phyloP scores from a whole-genome alignment of 106 monocot species.

The Phalaenopsis equestris region DNA sequence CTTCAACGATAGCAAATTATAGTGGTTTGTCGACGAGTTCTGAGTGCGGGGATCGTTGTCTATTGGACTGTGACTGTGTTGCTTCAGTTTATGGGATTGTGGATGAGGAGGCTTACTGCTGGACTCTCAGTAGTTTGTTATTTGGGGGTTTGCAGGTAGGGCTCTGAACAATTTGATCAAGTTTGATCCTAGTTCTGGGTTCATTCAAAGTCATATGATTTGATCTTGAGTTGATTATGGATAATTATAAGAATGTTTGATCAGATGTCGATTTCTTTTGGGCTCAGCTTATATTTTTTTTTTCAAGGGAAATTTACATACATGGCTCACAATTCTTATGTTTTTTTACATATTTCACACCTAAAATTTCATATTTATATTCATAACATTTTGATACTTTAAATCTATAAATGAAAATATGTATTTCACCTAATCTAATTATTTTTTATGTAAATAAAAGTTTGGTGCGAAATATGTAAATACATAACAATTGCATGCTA shows the following conservation, averaged over 20 bases:
- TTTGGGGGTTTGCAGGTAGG: slow-evolving; percentile 32
- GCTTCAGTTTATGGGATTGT: slow-evolving; percentile 23
- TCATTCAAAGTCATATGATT: neutral
- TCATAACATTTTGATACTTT: too few relatives aligned
- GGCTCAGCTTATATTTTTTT: neutral
- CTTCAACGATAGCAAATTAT: slow-evolving; percentile 25
- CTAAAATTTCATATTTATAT: too few relatives aligned
- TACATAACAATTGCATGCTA: too few relatives aligned
- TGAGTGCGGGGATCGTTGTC: slow-evolving; percentile 17
- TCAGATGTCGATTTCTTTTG: neutral
- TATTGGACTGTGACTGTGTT: slow-evolving; percentile 22
- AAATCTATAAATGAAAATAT: too few relatives aligned
- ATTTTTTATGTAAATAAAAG: too few relatives aligned
- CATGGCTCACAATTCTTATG: too few relatives aligned
- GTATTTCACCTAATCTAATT: too few relatives aligned
- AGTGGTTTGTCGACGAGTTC: slow-evolving; percentile 9
- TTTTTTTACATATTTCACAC: too few relatives aligned
- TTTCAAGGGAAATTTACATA: too few relatives aligned
- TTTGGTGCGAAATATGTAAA: too few relatives aligned
- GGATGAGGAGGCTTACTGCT: slow-evolving; percentile 23
- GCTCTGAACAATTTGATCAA: neutral
- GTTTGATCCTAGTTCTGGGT: neutral
- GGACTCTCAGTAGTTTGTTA: slow-evolving; percentile 26
- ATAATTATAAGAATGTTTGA: neutral
- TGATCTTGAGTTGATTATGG: neutral